Evolutionary conservation across 2,329 filamentous ascomycete genomes (phyloP).

Genomic region (Knoxdaviesia capensis): DNA sequence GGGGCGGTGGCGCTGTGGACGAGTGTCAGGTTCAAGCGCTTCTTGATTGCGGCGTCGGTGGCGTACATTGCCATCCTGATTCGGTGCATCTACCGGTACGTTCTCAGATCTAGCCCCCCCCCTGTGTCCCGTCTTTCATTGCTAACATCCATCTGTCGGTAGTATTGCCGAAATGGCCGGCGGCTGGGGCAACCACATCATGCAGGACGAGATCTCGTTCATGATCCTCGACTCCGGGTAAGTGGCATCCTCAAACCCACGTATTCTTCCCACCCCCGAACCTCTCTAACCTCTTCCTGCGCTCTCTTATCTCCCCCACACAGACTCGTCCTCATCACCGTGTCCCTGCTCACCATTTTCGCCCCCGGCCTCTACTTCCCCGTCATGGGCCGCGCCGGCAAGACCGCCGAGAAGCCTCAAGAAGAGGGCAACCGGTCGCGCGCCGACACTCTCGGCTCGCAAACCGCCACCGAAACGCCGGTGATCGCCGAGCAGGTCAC

Average conservation of each 20-base stretch:
- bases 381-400: constrained; percentile 19
- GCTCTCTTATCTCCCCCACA: neutral
- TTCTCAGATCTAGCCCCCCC: constrained; percentile 1
- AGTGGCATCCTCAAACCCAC: neutral
- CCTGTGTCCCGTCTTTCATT: neutral
- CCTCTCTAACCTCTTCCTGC: neutral
- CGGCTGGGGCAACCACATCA: constrained; percentile 42
- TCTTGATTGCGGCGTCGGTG: constrained; percentile 20
- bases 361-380: constrained; percentile 35
- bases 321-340: constrained; percentile 28
- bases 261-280: neutral
- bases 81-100: constrained; percentile 34
- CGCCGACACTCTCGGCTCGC: too few species aligned
- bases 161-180: constrained; percentile 43
- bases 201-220: constrained; percentile 40
- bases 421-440: too few species aligned
- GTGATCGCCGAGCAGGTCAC: constrained; percentile 8
- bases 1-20: constrained; percentile 19
- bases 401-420: too few species aligned
- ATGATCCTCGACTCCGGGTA: constrained; percentile 27
- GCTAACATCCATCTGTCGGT: neutral
- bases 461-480: too few species aligned
- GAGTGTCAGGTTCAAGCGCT: constrained; percentile 20
- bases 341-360: constrained; percentile 27
- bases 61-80: constrained; percentile 25